A percentile compares a stretch with the other conserved stretches of the same genome.
These are phyloP conservation scores for Capsicum rhomboideum DNA, from an alignment of 257 asterid genomes.

Conservation along the genomic window DNA sequence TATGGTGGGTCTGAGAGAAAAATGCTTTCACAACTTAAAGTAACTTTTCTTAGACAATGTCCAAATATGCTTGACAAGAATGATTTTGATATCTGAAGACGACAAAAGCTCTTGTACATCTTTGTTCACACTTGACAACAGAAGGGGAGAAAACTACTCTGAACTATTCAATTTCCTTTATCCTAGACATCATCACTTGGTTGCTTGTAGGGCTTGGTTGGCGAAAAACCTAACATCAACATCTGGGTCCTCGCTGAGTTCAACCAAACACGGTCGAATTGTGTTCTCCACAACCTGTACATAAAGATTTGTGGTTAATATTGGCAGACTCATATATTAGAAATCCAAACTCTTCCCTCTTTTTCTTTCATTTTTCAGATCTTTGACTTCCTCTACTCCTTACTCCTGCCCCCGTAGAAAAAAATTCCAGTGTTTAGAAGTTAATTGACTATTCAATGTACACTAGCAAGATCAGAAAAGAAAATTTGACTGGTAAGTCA, in stretches of 20 bases:
- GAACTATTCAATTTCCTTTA: slow-evolving; percentile 14
- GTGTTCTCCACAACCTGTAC: slow-evolving; percentile 75
- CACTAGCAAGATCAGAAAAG: neutral
- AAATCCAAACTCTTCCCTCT: neutral
- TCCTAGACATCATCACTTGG: slow-evolving; percentile 60
- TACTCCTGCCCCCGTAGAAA: neutral
- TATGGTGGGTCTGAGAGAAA: neutral
- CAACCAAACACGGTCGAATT: slow-evolving; percentile 71
- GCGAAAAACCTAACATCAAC: slow-evolving; percentile 88
- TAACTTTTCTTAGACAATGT: neutral
- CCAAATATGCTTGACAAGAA: neutral
- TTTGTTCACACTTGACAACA: neutral
- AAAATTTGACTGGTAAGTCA: neutral
- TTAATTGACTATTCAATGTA: neutral
- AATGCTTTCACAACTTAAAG: neutral
- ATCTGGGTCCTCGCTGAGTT: slow-evolving; percentile 86
- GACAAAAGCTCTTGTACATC: neutral
- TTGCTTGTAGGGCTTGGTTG: slow-evolving; percentile 77
- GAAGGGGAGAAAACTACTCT: neutral
- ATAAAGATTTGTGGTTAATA: neutral
- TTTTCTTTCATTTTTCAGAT: neutral
- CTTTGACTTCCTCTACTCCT: neutral
- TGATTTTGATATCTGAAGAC: neutral
- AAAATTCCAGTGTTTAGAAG: neutral
- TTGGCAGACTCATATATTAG: neutral